Evolutionary conservation across 2,329 filamentous ascomycete genomes (phyloP).

Genomic region (Xylariaceae sp.): DNA sequence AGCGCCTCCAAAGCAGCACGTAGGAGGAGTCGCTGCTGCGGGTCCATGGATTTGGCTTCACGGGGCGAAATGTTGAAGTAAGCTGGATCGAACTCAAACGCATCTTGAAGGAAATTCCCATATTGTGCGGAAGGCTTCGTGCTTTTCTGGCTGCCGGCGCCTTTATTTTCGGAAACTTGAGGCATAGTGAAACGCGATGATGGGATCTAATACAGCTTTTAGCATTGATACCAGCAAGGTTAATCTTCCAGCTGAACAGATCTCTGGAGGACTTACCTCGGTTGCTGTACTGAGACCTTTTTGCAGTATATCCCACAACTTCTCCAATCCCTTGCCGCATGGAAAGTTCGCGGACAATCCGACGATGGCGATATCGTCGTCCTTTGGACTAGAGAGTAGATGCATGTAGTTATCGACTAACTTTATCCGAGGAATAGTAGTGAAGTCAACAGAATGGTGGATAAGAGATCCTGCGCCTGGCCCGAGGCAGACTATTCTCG

Average conservation of each 20-base stretch:
- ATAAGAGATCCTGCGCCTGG: constrained; percentile 13
- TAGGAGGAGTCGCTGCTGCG: constrained; percentile 31
- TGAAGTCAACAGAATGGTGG: neutral
- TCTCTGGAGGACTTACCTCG: constrained; percentile 9
- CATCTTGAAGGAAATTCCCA: constrained; percentile 27
- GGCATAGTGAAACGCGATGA: constrained; percentile 19
- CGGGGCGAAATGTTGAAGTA: constrained; percentile 31
- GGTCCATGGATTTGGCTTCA: constrained; percentile 32
- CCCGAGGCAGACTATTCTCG: constrained; percentile 8
- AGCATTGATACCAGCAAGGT: neutral
- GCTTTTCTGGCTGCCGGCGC: too few species aligned
- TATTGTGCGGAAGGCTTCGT: too few species aligned
- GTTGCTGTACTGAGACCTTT: constrained; percentile 17
- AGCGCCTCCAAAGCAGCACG: constrained; percentile 29
- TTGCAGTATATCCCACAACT: constrained; percentile 24
- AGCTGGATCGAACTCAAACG: constrained; percentile 27
- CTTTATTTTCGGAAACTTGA: neutral
- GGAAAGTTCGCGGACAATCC: constrained; percentile 24
- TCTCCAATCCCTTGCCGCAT: constrained; percentile 6
- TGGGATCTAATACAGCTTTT: constrained; percentile 26
- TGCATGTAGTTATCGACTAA: neutral
- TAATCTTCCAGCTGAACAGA: neutral
- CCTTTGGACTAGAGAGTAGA: neutral
- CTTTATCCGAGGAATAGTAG: neutral
- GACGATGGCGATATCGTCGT: constrained; percentile 25